Evolutionary conservation across 768 basidiomycete genomes (phyloP).

Genomic region (Pholiota microspora): DNA sequence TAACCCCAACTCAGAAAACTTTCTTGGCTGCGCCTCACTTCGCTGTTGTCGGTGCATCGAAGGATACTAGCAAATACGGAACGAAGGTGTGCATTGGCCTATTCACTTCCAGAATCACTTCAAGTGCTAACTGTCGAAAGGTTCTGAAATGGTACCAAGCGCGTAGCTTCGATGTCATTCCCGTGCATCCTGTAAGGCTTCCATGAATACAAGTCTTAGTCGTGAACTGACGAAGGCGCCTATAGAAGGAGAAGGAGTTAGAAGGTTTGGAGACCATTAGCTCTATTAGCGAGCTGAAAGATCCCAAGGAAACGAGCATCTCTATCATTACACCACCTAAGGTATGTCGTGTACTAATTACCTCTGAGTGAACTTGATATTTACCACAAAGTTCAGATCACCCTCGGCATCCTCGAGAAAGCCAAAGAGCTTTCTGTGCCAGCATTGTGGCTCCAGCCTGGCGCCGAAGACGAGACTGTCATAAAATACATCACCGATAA

Average conservation of each 20-base stretch:
- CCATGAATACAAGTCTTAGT: neutral
- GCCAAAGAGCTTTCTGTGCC: constrained; percentile 72
- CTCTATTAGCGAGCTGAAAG: constrained; percentile 53
- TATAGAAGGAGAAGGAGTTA: constrained; percentile 66
- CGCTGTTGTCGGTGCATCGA: constrained; percentile 84
- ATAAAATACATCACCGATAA: constrained; percentile 63
- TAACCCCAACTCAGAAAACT: constrained; percentile 41
- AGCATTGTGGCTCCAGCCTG: constrained; percentile 87
- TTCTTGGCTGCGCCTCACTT: constrained; percentile 66
- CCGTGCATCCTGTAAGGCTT: constrained; percentile 67
- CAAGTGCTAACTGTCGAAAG: constrained; percentile 31
- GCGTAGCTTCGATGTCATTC: constrained; percentile 58
- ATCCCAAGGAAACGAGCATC: constrained; percentile 66
- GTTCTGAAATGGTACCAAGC: constrained; percentile 76
- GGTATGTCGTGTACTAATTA: constrained; percentile 31
- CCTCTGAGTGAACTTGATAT: neutral
- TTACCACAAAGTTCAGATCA: constrained; percentile 45
- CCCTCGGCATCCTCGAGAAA: constrained; percentile 61
- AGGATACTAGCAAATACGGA: constrained; percentile 74
- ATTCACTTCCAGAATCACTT: neutral
- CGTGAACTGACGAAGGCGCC: neutral
- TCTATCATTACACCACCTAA: constrained; percentile 79
- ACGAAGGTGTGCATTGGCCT: constrained; percentile 49
- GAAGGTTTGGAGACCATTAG: constrained; percentile 61
- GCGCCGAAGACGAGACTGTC: constrained; percentile 71